Conservation (phyloP, 768 basidiomycete species). For the Rhizopogon vulgaris region DNA sequence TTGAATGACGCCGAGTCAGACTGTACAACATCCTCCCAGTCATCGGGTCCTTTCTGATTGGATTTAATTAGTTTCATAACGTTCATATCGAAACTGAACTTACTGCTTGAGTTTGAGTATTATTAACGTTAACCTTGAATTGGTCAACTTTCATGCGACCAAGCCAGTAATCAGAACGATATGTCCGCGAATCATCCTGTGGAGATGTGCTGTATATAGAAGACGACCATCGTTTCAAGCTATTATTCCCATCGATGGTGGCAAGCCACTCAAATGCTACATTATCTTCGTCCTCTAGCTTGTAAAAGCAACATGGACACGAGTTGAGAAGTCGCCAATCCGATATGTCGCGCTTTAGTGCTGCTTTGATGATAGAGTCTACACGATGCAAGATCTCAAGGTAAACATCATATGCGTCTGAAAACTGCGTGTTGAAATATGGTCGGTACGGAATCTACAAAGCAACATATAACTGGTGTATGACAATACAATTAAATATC, state of each 20-base stretch:
- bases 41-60: too few species aligned
- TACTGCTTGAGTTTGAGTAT: too few species aligned
- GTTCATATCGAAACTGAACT: too few species aligned
- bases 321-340: constrained; percentile 2
- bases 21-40: not conserved
- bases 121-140: too few species aligned
- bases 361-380: constrained; percentile 1
- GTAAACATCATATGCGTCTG: constrained; percentile 7
- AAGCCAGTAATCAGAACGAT: not conserved
- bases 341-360: not conserved
- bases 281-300: not conserved
- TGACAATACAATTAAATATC: not conserved
- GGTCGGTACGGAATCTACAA: not conserved
- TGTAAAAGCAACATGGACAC: constrained; percentile 8
- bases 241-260: constrained; percentile 3
- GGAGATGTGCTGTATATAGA: not conserved
- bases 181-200: not conserved
- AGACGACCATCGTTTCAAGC: not conserved
- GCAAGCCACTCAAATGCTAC: not conserved
- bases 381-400: constrained; percentile 6
- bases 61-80: too few species aligned
- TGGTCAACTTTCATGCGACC: not conserved
- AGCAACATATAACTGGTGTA: not conserved
- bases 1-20: not conserved
- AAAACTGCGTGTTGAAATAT: not conserved